These are phyloP conservation scores for Xylariaceae sp. DNA, from an alignment of 2,329 filamentous ascomycete species.

Conservation along the genomic window DNA sequence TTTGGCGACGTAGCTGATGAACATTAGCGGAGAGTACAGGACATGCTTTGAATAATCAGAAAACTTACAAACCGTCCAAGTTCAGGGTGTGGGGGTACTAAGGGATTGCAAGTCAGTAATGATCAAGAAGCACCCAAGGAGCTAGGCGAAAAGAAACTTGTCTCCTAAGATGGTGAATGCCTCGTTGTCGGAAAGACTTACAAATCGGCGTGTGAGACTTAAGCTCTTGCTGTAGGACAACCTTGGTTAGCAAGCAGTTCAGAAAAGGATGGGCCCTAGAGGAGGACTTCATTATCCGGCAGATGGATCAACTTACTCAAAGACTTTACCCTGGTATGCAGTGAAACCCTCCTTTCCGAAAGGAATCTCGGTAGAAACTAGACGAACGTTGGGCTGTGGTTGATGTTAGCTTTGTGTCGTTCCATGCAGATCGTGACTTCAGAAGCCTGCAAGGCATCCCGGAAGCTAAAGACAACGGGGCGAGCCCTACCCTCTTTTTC, in stretches of 20 bases:
- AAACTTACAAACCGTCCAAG: constrained; percentile 81
- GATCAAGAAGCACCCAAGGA: too few species aligned
- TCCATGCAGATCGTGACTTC: neutral
- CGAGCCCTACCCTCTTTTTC: constrained; percentile 47
- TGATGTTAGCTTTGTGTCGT: constrained; percentile 1
- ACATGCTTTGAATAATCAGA: too few species aligned
- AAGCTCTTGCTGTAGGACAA: constrained; percentile 51
- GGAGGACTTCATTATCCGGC: neutral
- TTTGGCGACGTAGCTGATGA: constrained; percentile 66
- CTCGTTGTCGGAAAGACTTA: constrained; percentile 56
- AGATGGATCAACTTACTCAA: constrained; percentile 47
- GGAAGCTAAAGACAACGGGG: neutral
- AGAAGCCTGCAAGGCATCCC: neutral
- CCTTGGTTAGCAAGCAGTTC: constrained; percentile 1
- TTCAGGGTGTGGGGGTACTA: constrained; percentile 53
- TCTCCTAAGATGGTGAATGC: neutral
- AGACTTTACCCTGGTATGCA: constrained; percentile 83
- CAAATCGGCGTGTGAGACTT: constrained; percentile 73
- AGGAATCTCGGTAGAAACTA: constrained; percentile 83
- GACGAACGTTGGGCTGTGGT: constrained; percentile 79
- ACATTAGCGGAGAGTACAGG: neutral
- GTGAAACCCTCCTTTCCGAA: constrained; percentile 94
- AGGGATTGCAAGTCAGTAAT: neutral
- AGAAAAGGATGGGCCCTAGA: neutral
- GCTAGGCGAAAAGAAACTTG: too few species aligned